Percentiles rank a stretch among this genome's conserved stretches.
Evolutionary conservation across 768 basidiomycete genomes (phyloP).

Genomic region (Trametes maxima): DNA sequence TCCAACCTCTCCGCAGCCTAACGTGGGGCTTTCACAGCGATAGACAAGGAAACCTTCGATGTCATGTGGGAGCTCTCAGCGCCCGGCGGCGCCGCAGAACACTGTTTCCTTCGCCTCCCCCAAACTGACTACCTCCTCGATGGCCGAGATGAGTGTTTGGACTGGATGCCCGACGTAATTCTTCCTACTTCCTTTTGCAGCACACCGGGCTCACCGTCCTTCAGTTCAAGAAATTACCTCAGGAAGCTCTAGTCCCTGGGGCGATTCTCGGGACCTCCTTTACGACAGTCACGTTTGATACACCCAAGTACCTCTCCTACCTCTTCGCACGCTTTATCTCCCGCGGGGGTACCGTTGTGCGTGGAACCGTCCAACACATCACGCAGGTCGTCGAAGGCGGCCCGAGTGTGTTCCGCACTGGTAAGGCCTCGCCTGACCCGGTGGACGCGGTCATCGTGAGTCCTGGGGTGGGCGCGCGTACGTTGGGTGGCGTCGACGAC

Average conservation of each 20-base stretch:
- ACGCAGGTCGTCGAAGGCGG: constrained; percentile 70
- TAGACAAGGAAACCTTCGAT: constrained; percentile 76
- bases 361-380: constrained; percentile 67
- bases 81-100: constrained; percentile 54
- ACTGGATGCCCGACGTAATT: constrained; percentile 39
- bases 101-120: constrained; percentile 62
- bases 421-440: constrained; percentile 11
- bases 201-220: neutral
- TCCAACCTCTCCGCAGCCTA: neutral
- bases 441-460: constrained; percentile 68
- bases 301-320: constrained; percentile 63
- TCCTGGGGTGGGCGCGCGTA: constrained; percentile 61
- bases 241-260: constrained; percentile 43
- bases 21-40: constrained; percentile 41
- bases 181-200: neutral
- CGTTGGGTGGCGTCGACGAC: constrained; percentile 55
- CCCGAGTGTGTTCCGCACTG: constrained; percentile 25
- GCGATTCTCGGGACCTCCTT: constrained; percentile 58
- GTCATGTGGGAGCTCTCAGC: constrained; percentile 73
- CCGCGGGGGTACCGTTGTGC: constrained; percentile 62
- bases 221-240: constrained; percentile 45
- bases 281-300: constrained; percentile 69
- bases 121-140: constrained; percentile 62
- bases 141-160: constrained; percentile 38
- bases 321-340: constrained; percentile 59